phyloP scores from a whole-genome alignment of 2,329 filamentous ascomycete species.

The Aspergillus texensis region DNA sequence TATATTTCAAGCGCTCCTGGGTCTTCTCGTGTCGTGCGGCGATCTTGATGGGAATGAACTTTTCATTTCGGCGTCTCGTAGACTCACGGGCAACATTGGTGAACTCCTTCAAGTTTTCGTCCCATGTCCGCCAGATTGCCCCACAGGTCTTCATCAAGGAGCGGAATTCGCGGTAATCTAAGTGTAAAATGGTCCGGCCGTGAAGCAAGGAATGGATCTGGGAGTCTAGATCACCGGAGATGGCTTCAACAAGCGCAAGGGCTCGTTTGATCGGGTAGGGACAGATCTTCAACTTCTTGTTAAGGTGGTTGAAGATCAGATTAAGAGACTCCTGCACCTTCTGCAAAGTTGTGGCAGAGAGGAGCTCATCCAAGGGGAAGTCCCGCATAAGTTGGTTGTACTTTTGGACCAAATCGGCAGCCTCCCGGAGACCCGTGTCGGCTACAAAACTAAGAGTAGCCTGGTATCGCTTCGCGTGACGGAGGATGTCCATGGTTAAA shows the following conservation, averaged over 20 bases:
- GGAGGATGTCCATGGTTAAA: constrained; percentile 90
- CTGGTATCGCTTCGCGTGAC: constrained; percentile 96
- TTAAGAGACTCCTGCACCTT: constrained; percentile 88
- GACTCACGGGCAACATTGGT: constrained; percentile 96
- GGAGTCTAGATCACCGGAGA: constrained; percentile 88
- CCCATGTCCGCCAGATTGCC: constrained; percentile 88
- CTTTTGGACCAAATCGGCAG: constrained; percentile 93
- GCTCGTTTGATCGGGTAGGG: constrained; percentile 93
- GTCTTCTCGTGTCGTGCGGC: constrained; percentile 82
- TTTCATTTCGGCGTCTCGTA: constrained; percentile 88
- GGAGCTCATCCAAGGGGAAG: constrained; percentile 90
- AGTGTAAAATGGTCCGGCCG: constrained; percentile 84
- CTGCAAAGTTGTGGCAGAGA: constrained; percentile 84
- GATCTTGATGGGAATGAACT: constrained; percentile 98
- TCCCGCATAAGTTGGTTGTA: constrained; percentile 99
- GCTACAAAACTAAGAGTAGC: constrained; percentile 95
- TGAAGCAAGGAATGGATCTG: constrained; percentile 83
- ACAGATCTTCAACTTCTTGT: constrained; percentile 96
- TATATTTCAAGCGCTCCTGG: constrained; percentile 88
- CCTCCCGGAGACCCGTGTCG: constrained; percentile 94
- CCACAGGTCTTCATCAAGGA: constrained; percentile 81
- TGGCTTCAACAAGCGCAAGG: constrained; percentile 91
- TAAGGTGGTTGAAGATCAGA: constrained; percentile 90
- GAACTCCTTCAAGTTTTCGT: constrained; percentile 95
- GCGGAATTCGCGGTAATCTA: constrained; percentile 89